These are phyloP conservation scores for Diaporthe helianthi DNA, from an alignment of 2,329 filamentous ascomycete genomes.

Conservation along the genomic window DNA sequence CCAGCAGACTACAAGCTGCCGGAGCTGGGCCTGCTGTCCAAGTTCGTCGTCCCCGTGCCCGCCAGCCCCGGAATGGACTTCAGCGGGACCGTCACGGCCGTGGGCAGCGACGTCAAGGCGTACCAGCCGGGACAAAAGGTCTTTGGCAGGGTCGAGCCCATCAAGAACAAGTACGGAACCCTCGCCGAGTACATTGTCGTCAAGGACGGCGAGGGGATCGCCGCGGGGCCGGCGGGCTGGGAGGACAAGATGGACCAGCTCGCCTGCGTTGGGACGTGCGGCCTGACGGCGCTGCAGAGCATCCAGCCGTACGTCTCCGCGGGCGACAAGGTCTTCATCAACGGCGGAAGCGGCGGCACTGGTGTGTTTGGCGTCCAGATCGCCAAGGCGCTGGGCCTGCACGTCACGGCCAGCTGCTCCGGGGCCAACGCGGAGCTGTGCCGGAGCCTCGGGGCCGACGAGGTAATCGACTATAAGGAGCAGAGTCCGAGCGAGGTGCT, in stretches of 20 bases:
- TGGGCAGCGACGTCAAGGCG: slow-evolving; percentile 41
- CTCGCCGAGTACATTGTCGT: slow-evolving; percentile 46
- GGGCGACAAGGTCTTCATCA: slow-evolving; percentile 66
- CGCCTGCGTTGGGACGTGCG: slow-evolving; percentile 53
- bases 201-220: slow-evolving; percentile 43
- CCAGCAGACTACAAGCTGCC: slow-evolving; percentile 70
- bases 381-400: slow-evolving; percentile 65
- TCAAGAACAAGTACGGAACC: slow-evolving; percentile 43
- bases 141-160: slow-evolving; percentile 47
- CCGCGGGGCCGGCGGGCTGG: slow-evolving; percentile 51
- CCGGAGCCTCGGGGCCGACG: slow-evolving; percentile 66
- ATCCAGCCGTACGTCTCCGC: slow-evolving; percentile 51
- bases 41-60: slow-evolving; percentile 48
- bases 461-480: slow-evolving; percentile 66
- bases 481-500: slow-evolving; percentile 55
- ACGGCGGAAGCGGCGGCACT: slow-evolving; percentile 68
- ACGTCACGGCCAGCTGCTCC: slow-evolving; percentile 67
- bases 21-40: slow-evolving; percentile 53
- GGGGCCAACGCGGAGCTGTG: slow-evolving; percentile 63
- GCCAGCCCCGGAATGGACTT: slow-evolving; percentile 60
- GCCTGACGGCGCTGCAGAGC: slow-evolving; percentile 54
- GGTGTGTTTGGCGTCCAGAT: slow-evolving; percentile 69
- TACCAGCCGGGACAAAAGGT: slow-evolving; percentile 52
- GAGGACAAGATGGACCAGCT: slow-evolving; percentile 45
- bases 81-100: slow-evolving; percentile 50